Evolutionary conservation across 2,329 filamentous ascomycete species (phyloP), one percentile per base, ranked within the genome.

Genomic region (Daldinia sp.): DNA sequence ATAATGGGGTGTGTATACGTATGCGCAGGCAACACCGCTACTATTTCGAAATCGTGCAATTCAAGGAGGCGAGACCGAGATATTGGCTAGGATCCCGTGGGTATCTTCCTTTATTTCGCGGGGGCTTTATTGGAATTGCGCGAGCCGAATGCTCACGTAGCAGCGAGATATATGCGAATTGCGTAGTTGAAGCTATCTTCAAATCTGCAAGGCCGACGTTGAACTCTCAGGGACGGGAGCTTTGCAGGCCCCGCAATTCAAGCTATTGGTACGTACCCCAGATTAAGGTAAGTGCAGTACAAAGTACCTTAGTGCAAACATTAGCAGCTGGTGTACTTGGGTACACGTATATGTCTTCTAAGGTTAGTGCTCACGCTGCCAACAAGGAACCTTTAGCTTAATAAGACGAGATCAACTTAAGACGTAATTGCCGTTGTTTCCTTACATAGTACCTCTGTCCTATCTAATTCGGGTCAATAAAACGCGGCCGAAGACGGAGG

Each of bases 181-280:
- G 6, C 35, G 37, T 29, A 56, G 35, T n/a, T 47, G 58, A 59
- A 59, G 61, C 61, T 64, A 67, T 67, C 51, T 17, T 57, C 47
- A 45, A 37, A 57, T 11, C 60, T 53, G 53, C 50, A 41, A 67
- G 64, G 64, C 61, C 62, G 61, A 67, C 51, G 61, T 57, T 64
- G 45, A 55, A 45, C 45, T 47, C 21, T 50, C 32, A 61, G 50
- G 58, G 50, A 61, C 41, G 35, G 35, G 32, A 59, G 53, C 53
- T 57, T 66, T 43, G 37, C 37, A 39, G 19, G 61, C 64, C 64
- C 64, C 64, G 58, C 61, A 62, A 59, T 67, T 67, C 29, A 48
- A 34, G 32, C 30, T 37, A 56, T 39, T 4, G 32, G 54, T 64
- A 64, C 21, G 41, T 61, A 61, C 34, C 51, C 29, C 32, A 21